These are phyloP conservation scores for Xylaria cubensis DNA, from an alignment of 495 filamentous ascomycete genomes.

Conservation along the genomic window DNA sequence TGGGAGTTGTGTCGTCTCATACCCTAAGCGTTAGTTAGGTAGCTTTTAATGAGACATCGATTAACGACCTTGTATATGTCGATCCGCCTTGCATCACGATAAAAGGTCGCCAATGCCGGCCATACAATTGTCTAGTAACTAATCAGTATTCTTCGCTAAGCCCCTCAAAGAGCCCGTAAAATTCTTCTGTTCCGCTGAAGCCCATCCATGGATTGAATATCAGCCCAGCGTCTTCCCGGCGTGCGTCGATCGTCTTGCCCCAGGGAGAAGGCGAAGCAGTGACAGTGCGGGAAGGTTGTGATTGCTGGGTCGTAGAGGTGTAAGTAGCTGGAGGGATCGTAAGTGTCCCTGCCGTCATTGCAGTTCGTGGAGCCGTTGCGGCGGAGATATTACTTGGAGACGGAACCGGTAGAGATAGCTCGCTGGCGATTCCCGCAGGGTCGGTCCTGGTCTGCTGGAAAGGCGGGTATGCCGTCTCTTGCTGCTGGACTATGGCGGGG, in stretches of 20 bases:
- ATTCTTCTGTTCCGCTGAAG: constrained; percentile 35
- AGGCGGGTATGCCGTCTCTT: neutral
- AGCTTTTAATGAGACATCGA: constrained; percentile 4
- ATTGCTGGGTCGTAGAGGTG: neutral
- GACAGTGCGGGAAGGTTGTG: neutral
- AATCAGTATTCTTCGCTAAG: constrained; percentile 18
- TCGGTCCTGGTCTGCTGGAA: neutral
- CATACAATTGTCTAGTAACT: neutral
- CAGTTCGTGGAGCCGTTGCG: neutral
- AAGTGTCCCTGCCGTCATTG: neutral
- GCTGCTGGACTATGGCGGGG: neutral
- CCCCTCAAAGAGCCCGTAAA: constrained; percentile 28
- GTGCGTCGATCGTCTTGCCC: constrained; percentile 26
- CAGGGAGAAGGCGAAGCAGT: neutral
- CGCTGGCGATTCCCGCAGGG: neutral
- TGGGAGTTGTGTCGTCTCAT: neutral
- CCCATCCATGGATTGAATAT: constrained; percentile 44
- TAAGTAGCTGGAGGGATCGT: neutral
- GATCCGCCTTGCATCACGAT: neutral
- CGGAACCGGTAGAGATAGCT: neutral
- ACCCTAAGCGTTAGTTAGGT: neutral
- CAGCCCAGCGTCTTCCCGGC: constrained; percentile 36
- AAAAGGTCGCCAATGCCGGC: neutral
- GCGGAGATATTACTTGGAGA: neutral
- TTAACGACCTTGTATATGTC: neutral